Percentiles rank a stretch among this genome's conserved stretches.
phyloP scores from a whole-genome alignment of 495 filamentous ascomycete species.

The Halenospora varia region DNA sequence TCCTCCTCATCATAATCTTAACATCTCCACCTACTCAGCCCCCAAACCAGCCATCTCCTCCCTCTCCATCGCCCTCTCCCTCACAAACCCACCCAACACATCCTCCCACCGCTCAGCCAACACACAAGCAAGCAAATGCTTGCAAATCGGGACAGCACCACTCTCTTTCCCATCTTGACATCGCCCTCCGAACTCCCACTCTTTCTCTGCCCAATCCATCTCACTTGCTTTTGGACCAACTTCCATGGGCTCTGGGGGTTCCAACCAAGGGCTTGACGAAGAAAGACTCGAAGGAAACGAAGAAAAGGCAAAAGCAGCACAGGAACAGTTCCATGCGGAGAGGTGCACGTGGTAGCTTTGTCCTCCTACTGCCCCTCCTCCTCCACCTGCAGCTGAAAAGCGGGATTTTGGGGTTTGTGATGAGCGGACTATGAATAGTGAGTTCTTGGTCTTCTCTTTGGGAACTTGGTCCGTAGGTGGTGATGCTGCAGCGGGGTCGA shows the following conservation, averaged over 20 bases:
- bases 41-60: conserved; percentile 78
- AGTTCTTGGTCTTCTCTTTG: conserved; percentile 7
- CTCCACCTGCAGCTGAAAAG: background rate
- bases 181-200: conserved; percentile 22
- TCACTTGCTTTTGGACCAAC: conserved; percentile 24
- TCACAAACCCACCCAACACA: conserved; percentile 52
- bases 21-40: conserved; percentile 29
- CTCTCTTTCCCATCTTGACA: conserved; percentile 25
- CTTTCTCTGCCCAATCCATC: conserved; percentile 7
- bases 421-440: conserved; percentile 43
- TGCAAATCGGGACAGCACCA: conserved; percentile 62
- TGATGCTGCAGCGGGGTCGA: background rate
- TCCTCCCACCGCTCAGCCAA: conserved; percentile 62
- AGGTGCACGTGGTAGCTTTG: conserved; percentile 63
- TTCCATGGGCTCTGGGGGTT: background rate
- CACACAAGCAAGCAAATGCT: conserved; percentile 84
- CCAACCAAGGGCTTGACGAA: no score
- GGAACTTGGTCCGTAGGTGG: background rate
- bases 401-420: conserved; percentile 22
- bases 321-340: conserved; percentile 83
- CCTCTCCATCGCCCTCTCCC: conserved; percentile 46
- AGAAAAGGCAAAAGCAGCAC: conserved; percentile 73
- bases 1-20: background rate
- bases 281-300: conserved; percentile 48
- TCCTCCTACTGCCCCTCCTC: background rate